Evolutionary conservation across 1,284 basidiomycete species (phyloP).

Genomic region (Trichosporon ovoides): DNA sequence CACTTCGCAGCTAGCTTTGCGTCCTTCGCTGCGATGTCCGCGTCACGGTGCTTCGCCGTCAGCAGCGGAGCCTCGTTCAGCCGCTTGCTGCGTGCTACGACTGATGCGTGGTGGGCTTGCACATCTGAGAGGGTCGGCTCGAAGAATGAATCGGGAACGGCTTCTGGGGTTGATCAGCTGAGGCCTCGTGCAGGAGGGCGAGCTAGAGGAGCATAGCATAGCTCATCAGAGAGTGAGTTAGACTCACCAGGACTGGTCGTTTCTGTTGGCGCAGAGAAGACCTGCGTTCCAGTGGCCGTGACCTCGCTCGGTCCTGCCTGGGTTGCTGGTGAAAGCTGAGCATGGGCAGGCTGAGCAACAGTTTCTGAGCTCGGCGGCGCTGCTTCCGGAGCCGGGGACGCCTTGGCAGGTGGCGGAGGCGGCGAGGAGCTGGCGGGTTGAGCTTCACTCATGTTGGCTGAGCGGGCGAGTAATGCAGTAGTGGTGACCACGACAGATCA

Average conservation of each 20-base stretch:
- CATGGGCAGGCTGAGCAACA: no score
- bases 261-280: not conserved
- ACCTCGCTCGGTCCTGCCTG: not conserved
- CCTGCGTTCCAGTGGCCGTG: not conserved
- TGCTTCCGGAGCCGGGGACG: no score
- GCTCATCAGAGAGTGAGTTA: not conserved
- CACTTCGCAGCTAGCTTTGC: slow-evolving; percentile 40
- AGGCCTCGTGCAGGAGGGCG: no score
- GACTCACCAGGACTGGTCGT: not conserved
- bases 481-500: no score
- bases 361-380: no score
- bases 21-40: slow-evolving; percentile 32
- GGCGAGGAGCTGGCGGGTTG: no score
- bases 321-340: not conserved
- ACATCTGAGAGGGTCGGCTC: slow-evolving; percentile 41
- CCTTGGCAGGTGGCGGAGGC: no score
- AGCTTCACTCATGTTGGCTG: no score
- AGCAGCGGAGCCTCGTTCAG: slow-evolving; percentile 44
- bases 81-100: slow-evolving; percentile 29
- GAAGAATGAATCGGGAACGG: slow-evolving; percentile 34
- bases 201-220: no score
- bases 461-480: no score
- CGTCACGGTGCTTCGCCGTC: slow-evolving; percentile 40
- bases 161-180: not conserved
- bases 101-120: slow-evolving; percentile 34